Base-by-base conservation (phyloP, 2,329 filamentous ascomycete genomes). In the Alternaria gansuensis region DNA sequence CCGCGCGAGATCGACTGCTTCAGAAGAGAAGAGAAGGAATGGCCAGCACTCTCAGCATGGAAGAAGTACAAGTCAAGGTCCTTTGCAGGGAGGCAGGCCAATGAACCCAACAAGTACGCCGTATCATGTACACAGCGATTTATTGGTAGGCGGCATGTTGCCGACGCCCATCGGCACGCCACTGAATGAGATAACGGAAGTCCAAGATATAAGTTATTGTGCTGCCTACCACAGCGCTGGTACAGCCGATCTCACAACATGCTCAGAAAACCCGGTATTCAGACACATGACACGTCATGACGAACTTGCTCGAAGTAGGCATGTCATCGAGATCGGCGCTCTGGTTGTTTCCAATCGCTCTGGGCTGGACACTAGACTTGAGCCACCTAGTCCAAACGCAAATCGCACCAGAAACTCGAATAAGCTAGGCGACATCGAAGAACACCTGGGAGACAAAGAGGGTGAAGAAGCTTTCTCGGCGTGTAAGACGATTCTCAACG, bases 281-380 rank as follows among this genome's bases (percentile, higher is more conserved):
- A 54, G 54, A n/a, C 65, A 66, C n/a, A 75, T 76, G 70, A 59
- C 46, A 10, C 51, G 49, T 6, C 51, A 57, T 5, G 58, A 63
- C 2, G 64, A 72, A 40, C 48, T 65, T 4, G 50, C 49, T 13
- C 50, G 61, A 14, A 75, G 73, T 48, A 46, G 50, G 7, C 62
- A 62, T 13, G 60, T 76, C 24, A 72, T 76, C 36, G 68, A 76
- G 44, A 66, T 76, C 13, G 74, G 74, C 8, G 71, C 72, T 4
- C 65, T 75, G 59, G 65, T 63, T 28, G 69, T 72, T 14, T 26
- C 67, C 24, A 61, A 59, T 5, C 57, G 45, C 5, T 28, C 21
- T 3, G 52, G 46, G 14, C 23, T 64, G 21, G 54, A 60, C 23
- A 52, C 59, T 10, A 44, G 34, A 10, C 37, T 62, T 26, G 34